phyloP scores from a whole-genome alignment of 805 yeast genomes.

The Yarrowia sp. region DNA sequence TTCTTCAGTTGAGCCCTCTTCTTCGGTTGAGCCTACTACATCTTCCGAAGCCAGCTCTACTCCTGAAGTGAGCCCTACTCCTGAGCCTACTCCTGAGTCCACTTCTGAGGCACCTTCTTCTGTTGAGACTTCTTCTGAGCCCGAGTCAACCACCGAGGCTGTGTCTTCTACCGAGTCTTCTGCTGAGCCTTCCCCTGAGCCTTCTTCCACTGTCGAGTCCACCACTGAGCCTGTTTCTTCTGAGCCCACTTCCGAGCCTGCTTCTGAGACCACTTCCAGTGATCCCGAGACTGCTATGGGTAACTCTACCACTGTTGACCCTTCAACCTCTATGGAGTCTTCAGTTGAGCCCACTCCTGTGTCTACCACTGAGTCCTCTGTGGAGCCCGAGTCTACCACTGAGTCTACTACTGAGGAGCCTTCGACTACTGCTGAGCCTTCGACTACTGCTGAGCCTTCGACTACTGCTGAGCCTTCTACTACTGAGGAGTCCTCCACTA shows the following conservation, averaged over 20 bases:
- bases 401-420: conserved; percentile 1
- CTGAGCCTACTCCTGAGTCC: background rate
- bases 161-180: background rate
- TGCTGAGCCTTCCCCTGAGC: background rate
- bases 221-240: background rate
- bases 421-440: background rate
- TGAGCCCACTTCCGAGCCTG: background rate
- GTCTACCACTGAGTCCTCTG: background rate
- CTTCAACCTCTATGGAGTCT: background rate
- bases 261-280: background rate
- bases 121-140: background rate
- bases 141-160: background rate
- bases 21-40: background rate
- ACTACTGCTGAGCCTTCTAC: background rate
- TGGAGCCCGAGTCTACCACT: background rate
- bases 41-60: background rate
- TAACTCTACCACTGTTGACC: background rate
- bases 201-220: background rate
- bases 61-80: background rate
- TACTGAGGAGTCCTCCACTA: background rate
- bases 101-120: background rate
- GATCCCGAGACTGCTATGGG: background rate
- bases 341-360: background rate
- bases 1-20: background rate
- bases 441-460: background rate